Evolutionary conservation across 345 rosid species (phyloP), one percentile per base, ranked within the genome.

Genomic region (Salix koriyanagi): DNA sequence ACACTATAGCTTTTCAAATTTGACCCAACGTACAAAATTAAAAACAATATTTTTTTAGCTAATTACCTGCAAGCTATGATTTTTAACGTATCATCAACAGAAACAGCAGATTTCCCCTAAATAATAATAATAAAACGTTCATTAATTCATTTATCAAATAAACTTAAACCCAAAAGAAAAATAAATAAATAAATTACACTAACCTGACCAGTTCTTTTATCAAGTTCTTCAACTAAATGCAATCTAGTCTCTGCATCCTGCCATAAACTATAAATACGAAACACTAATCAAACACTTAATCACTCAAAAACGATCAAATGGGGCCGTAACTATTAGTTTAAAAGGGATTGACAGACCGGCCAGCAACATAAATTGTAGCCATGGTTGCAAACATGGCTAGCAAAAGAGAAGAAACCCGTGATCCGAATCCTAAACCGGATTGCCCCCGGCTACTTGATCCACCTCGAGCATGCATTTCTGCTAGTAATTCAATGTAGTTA

Each of bases 41-140:
- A 28, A 10, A 70, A 2, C 42, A 16, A 6, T 26, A 65, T 34
- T 28, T 36, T 48, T 46, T 61, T 14, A 18, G 10, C 21, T 9
- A 26, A 42, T 82, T 75, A 93, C 99, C 98, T 90, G 94, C 95
- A 96, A 72, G 86, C 85, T 73, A 96, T 92, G 77, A 96, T 87
- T 87, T 94, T 96, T 79, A 93, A 83, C 18, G 98, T 89, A 81
- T 90, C 99, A 75, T 91, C 98, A 73, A 92, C 98, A 16, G 98
- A 91, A 73, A 94, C 79, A 30, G 94, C 92, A 84, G 99, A 89
- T 82, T 87, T 83, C 16, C 93, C 97, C 99, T 96, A 79, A 71
- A 25, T 25, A 2, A 72, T 6, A 21, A 37, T 7, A 1, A 39
- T 36, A n/a, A 8, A 37, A 21, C 30, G 75, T 14, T 5, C 56